phyloP scores from a whole-genome alignment of 2,329 filamentous ascomycete species.

The Aspergillus fructus region DNA sequence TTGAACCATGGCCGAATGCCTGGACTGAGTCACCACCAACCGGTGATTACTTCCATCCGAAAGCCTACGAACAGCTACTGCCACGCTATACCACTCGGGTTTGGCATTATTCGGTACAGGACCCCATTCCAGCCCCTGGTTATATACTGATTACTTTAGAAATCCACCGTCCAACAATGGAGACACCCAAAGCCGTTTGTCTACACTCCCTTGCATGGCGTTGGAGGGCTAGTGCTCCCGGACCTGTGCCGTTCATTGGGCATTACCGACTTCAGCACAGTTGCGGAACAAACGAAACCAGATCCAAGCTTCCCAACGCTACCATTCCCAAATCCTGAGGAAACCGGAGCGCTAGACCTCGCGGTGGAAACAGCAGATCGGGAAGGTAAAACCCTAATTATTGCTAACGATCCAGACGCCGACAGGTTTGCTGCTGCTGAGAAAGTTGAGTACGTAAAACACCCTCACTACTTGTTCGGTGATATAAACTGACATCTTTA shows the following conservation, averaged over 20 bases:
- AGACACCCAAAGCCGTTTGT: conserved; percentile 37
- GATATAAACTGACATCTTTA: background rate
- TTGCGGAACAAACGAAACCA: conserved; percentile 53
- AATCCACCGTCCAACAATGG: conserved; percentile 32
- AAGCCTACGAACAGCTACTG: conserved; percentile 30
- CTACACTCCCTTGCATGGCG: conserved; percentile 44
- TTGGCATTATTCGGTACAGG: conserved; percentile 31
- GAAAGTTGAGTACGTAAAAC: conserved; percentile 46
- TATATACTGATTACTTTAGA: conserved; percentile 25
- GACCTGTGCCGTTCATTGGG: conserved; percentile 33
- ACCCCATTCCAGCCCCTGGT: background rate
- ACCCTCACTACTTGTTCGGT: background rate
- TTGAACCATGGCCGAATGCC: conserved; percentile 48
- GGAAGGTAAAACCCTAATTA: conserved; percentile 50
- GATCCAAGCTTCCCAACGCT: conserved; percentile 65
- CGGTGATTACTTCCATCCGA: conserved; percentile 28
- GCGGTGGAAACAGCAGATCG: conserved; percentile 57
- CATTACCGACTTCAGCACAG: conserved; percentile 35
- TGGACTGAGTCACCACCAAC: conserved; percentile 53
- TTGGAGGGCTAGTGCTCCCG: conserved; percentile 37
- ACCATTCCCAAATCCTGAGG: conserved; percentile 65
- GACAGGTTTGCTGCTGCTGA: conserved; percentile 64
- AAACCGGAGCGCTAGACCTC: conserved; percentile 61
- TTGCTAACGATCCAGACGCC: conserved; percentile 66
- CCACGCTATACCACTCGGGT: conserved; percentile 31